Evolutionary conservation across 2,329 filamentous ascomycete genomes (phyloP).

Genomic region (Ascochyta lentis): DNA sequence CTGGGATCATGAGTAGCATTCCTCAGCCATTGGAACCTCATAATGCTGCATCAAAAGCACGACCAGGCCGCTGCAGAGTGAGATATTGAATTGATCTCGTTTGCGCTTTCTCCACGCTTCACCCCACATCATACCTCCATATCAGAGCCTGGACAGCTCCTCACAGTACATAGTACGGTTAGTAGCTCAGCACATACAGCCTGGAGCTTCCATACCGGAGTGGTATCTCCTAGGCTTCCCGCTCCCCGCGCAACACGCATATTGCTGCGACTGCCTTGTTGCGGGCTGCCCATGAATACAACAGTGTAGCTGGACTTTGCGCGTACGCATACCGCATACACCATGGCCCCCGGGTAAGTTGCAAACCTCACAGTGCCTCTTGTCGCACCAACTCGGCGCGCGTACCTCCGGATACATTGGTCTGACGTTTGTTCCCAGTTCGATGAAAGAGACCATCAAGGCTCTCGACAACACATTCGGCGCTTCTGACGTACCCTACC

Average conservation of each 20-base stretch:
- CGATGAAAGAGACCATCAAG: constrained; percentile 58
- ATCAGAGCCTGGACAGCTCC: not conserved
- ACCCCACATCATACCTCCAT: constrained; percentile 18
- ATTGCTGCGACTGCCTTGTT: not conserved
- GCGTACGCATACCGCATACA: not conserved
- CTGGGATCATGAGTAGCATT: constrained; percentile 13
- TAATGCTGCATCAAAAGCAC: constrained; percentile 15
- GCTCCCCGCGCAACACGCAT: not conserved
- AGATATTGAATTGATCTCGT: constrained; percentile 8
- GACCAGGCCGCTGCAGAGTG: constrained; percentile 3
- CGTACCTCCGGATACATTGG: not conserved
- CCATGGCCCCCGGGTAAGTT: constrained; percentile 17
- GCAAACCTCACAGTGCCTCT: no score
- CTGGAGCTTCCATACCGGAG: not conserved
- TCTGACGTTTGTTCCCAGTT: constrained; percentile 40
- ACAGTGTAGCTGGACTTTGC: constrained; percentile 1
- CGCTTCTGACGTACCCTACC: constrained; percentile 52
- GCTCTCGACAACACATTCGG: constrained; percentile 55
- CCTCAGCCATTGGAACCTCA: constrained; percentile 3
- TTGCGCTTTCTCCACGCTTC: constrained; percentile 16
- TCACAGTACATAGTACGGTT: constrained; percentile 3
- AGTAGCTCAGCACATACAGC: not conserved
- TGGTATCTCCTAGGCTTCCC: not conserved
- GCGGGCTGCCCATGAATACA: constrained; percentile 2
- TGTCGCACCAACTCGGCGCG: not conserved